Base-by-base conservation (phyloP, 2,329 filamentous ascomycete genomes). In the Aspergillus ochraceoroseus region DNA sequence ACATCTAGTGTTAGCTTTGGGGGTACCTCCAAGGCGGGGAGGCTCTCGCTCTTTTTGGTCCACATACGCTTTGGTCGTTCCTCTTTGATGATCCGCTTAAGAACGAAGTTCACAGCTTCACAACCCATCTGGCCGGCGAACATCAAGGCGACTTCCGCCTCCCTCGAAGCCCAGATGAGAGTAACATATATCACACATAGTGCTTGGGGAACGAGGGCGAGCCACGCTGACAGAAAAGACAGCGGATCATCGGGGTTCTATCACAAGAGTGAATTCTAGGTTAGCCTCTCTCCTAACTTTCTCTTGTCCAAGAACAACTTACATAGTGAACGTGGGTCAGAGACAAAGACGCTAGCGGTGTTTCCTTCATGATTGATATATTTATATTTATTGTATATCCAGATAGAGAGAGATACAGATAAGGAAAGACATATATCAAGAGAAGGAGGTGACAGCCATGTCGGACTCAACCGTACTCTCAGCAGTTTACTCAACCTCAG, bases 321-420 rank as follows among this genome's bases (percentile, higher is more conserved):
- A 94, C 89, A 75, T 96, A 96, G 72, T 92, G 87, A 54, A 96
- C 89, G 70, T 96, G 90, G 7, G 92, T 96, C 53, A 98, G 71
- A 36, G 90, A 95, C 46, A 98, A 77, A 15, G 90, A 96, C 36
- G 89, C 87, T 42, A 96, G 73, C 27, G 85, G 80, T 40, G 59
- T 55, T 41, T 68, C 64, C 22, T 51, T 53, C 53, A 59, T 62
- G 25, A 34, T 35, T n/a, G 12, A 17, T 36, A 8, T 8, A 9
- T 12, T 17, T 13, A 31, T n/a, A 12, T 6, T 8, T 30, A 12
- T 20, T 23, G 9, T 35, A 23, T 20, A 38, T 30, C 23, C 28
- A 30, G n/a, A 31, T 26, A 36, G 23, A 13, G 11, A n/a, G 18
- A 27, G 27, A 31, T 12, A 15, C 15, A 8, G 25, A 30, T 25